A percentile compares a stretch with the other conserved stretches of the same genome.
Conservation (phyloP, 495 filamentous ascomycete genomes). For the Chlorociboria aeruginascens region DNA sequence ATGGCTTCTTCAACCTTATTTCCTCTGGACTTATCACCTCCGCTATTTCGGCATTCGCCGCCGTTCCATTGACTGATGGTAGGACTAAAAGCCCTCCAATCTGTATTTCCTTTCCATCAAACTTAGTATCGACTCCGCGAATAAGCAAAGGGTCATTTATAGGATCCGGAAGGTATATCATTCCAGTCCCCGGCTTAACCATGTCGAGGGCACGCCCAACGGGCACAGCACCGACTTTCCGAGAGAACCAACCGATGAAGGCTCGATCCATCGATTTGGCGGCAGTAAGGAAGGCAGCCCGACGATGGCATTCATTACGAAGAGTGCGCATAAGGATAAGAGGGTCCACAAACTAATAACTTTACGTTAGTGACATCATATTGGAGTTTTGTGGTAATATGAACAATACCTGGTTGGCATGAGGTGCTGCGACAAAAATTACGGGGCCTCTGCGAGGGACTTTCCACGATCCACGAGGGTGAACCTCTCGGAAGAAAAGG, state of each 20-base stretch:
- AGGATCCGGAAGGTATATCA: conserved; percentile 85
- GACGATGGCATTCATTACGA: conserved; percentile 70
- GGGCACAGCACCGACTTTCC: conserved; percentile 71
- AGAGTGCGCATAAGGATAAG: conserved; percentile 86
- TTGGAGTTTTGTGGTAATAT: neutral
- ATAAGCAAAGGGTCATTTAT: conserved; percentile 74
- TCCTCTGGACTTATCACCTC: conserved; percentile 74
- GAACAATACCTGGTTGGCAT: conserved; percentile 78
- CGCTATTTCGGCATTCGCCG: conserved; percentile 67
- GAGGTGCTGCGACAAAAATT: conserved; percentile 94
- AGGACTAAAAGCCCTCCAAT: conserved; percentile 76
- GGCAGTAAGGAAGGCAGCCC: conserved; percentile 84
- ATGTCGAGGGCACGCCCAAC: conserved; percentile 84
- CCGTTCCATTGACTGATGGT: conserved; percentile 66
- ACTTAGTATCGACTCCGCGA: conserved; percentile 77
- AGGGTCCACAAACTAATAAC: conserved; percentile 67
- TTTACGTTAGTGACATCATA: neutral
- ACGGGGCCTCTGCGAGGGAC: conserved; percentile 78
- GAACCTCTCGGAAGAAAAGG: conserved; percentile 95
- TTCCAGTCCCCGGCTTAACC: conserved; percentile 65
- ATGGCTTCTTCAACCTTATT: conserved; percentile 73
- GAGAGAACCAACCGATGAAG: conserved; percentile 75
- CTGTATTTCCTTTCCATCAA: conserved; percentile 58
- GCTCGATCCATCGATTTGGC: conserved; percentile 82
- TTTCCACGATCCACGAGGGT: conserved; percentile 88